Evolutionary conservation across 768 basidiomycete genomes (phyloP).

Genomic region (Rhizopogon salebrosus): DNA sequence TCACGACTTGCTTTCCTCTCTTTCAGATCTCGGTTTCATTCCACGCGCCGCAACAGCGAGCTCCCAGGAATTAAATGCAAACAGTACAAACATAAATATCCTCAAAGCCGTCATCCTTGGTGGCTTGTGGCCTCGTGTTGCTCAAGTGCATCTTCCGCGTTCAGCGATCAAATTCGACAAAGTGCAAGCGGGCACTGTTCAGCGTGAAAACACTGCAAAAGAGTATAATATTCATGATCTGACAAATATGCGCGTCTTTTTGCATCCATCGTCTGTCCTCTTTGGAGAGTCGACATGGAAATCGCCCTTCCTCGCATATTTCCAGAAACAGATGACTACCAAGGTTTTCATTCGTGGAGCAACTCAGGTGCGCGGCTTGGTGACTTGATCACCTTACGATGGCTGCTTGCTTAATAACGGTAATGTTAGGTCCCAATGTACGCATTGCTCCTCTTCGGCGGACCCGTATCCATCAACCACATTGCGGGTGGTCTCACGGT

Average conservation of each 20-base stretch:
- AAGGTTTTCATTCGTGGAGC: slow-evolving; percentile 86
- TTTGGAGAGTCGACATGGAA: slow-evolving; percentile 73
- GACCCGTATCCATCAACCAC: slow-evolving; percentile 72
- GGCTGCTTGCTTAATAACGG: background rate
- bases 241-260: slow-evolving; percentile 57
- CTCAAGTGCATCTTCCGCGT: slow-evolving; percentile 67
- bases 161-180: slow-evolving; percentile 80
- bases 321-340: slow-evolving; percentile 73
- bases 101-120: slow-evolving; percentile 83
- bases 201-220: slow-evolving; percentile 77
- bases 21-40: slow-evolving; percentile 68
- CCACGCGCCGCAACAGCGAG: slow-evolving; percentile 40
- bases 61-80: slow-evolving; percentile 52
- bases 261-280: slow-evolving; percentile 79
- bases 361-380: slow-evolving; percentile 59
- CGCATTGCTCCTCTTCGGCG: slow-evolving; percentile 80
- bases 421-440: slow-evolving; percentile 89
- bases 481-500: slow-evolving; percentile 72
- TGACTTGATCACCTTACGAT: background rate
- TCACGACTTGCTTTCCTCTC: slow-evolving; percentile 67
- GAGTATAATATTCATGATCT: slow-evolving; percentile 83
- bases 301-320: slow-evolving; percentile 77
- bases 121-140: slow-evolving; percentile 83
- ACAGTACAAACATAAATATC: slow-evolving; percentile 65
- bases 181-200: slow-evolving; percentile 77